Base-by-base conservation (phyloP, 345 rosid species). In the Populus tremula region DNA sequence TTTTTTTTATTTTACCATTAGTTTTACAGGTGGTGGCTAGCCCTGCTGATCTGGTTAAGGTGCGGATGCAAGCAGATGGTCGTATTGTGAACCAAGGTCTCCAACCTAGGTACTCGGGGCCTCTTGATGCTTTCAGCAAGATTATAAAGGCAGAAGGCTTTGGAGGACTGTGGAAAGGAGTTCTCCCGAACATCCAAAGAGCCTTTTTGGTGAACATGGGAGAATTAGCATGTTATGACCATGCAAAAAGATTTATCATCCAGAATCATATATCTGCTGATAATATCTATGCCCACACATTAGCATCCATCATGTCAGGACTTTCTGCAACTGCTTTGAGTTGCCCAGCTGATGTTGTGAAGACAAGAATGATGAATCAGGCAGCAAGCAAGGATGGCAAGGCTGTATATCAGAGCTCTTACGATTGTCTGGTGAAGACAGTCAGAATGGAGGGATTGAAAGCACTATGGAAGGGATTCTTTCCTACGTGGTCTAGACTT, bases 171-270 rank as follows among this genome's bases (percentile, higher is more conserved):
- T 92, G 97, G 98, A 94, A 84, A 89, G 97, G 97, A 38, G 96
- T 92, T 79, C 61, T 94, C 41, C 97, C 97, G 7, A 91, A 94
- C 79, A 89, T 89, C 1, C 97, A 94, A 65, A 87, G 98, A 79
- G 98, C 97, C 17, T 94, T 94, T 82, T 79, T 92, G 20, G 97
- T 92, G 77, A 94, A 94, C 69, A 92, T 92, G 98, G 97, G 97
- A 68, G 97, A 94, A 76, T 77, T 94, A 79, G 97, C 94, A 31
- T 92, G 98, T 75, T 94, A 94, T 31, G 97, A 94, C 79, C 98
- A 94, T 69, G 98, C 96, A 10, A 94, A 94, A 82, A 81, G 77
- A 29, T 89, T 90, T 82, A 85, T 94, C 47, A 87, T 92, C 64
- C 80, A 72, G 12, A 85, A 84, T 75, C 85, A 69, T 25, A 86